phyloP scores from a whole-genome alignment of 1,284 basidiomycete species.

The Crepidotus sp. region DNA sequence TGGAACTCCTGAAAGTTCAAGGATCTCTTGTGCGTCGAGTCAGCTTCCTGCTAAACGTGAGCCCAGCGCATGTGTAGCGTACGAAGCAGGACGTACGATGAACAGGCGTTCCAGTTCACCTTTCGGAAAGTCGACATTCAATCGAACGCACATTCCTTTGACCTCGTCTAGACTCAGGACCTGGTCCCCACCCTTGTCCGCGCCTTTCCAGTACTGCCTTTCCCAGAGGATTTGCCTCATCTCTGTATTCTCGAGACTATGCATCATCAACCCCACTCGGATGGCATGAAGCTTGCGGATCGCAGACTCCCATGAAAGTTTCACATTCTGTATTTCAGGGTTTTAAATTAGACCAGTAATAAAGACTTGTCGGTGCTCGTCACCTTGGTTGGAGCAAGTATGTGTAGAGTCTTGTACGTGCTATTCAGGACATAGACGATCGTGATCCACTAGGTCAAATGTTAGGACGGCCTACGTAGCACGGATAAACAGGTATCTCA shows the following conservation, averaged over 20 bases:
- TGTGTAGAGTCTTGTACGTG: conserved; percentile 87
- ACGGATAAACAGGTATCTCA: neutral
- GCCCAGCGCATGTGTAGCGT: neutral
- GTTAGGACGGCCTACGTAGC: neutral
- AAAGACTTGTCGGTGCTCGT: no score
- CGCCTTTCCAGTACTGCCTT: conserved; percentile 74
- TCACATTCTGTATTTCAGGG: no score
- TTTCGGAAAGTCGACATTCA: conserved; percentile 63
- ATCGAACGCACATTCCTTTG: conserved; percentile 63
- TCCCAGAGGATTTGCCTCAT: conserved; percentile 72
- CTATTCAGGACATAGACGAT: conserved; percentile 70
- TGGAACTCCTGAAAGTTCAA: conserved; percentile 84
- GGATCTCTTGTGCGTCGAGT: conserved; percentile 52
- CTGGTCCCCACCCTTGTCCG: conserved; percentile 54
- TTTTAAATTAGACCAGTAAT: no score
- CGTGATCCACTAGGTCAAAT: conserved; percentile 56
- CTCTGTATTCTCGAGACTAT: conserved; percentile 53
- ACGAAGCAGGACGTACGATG: conserved; percentile 35
- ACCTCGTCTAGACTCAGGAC: conserved; percentile 66
- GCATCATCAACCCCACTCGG: conserved; percentile 64
- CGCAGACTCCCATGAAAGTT: conserved; percentile 65
- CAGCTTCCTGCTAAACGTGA: conserved; percentile 48
- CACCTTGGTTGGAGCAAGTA: conserved; percentile 60
- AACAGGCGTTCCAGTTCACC: conserved; percentile 61
- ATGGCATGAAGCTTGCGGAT: conserved; percentile 52